Evolutionary conservation across 345 rosid genomes (phyloP).

Genomic region (Dipteronia sinensis): DNA sequence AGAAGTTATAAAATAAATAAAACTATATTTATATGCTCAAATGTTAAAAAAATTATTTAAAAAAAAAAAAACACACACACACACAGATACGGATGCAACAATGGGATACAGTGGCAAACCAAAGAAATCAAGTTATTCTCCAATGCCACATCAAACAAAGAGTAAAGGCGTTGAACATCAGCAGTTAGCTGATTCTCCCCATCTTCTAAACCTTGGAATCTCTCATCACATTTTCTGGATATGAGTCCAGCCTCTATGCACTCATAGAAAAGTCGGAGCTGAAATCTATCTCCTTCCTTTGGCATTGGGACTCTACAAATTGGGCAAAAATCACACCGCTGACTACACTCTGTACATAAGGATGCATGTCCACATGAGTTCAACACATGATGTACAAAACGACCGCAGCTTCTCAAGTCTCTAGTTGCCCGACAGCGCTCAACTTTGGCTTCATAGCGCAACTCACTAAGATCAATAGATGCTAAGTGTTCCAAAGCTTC

Average conservation of each 20-base stretch:
- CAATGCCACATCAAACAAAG: conserved; percentile 87
- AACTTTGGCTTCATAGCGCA: conserved; percentile 81
- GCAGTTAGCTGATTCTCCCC: conserved; percentile 57
- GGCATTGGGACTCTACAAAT: conserved; percentile 66
- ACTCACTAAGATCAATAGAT: conserved; percentile 65
- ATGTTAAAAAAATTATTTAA: not conserved
- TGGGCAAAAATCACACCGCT: conserved; percentile 86
- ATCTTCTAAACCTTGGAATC: conserved; percentile 59
- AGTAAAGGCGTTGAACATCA: conserved; percentile 83
- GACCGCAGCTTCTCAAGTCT: conserved; percentile 87
- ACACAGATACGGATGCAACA: not conserved
- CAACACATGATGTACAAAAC: conserved; percentile 65
- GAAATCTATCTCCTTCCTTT: conserved; percentile 42
- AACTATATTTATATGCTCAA: not conserved
- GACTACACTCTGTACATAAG: conserved; percentile 80
- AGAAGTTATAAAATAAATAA: conserved; percentile 5
- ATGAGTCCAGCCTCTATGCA: conserved; percentile 87
- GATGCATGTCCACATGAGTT: conserved; percentile 93
- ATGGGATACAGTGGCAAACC: conserved; percentile 92
- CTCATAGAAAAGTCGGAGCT: conserved; percentile 75
- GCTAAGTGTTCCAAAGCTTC: conserved; percentile 88
- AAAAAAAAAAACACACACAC: not conserved
- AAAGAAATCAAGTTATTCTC: conserved; percentile 82
- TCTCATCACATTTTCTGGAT: conserved; percentile 53
- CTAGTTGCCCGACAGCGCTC: conserved; percentile 95